Evolutionary conservation across 257 asterid genomes (phyloP), one percentile per base, ranked within the genome.

Genomic region (Eucommia ulmoides): DNA sequence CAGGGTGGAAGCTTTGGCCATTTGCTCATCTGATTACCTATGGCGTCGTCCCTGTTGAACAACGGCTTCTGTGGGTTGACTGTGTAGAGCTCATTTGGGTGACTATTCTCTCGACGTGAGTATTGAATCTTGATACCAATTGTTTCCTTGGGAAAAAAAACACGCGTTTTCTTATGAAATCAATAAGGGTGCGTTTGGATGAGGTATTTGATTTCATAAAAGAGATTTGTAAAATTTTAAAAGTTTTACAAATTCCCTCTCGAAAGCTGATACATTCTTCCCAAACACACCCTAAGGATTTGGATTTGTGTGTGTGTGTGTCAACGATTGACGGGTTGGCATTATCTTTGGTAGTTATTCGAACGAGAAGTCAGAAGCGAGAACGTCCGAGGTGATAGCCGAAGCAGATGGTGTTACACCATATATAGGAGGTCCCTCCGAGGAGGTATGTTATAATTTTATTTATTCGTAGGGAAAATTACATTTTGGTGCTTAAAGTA

Each of bases 311-410:
- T 18, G 20, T 15, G 8, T 16, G 8, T 16, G 20, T 42, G 33
- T 50, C 49, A 23, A 41, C 26, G 11, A 21, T 33, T 50, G 19
- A 58, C 11, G 17, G 14, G 24, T 25, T 46, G 12, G 41, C 50
- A 6, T n/a, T 33, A 19, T 52, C 21, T 24, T 1, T 24, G 20
- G n/a, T 50, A 86, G 94, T 57, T 80, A 75, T 65, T 83, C 93
- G 6, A 86, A 86, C 24, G 96, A 83, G 81, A 86, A 86, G 70
- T 86, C 94, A 1, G 93, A 86, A 70, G 78, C 87, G n/a, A 73
- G 89, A 68, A 62, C 60, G 44, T 59, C 83, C 1, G 96, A 82
- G 64, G 69, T 11, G 21, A 63, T 77, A 7, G 71, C 48, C 9
- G 93, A 80, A 66, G 83, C 55, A 52, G 71, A 52, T 46, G 22